These are phyloP conservation scores for Tillandsia leiboldiana DNA, from an alignment of 176 grass and related monocot genomes.

Conservation along the genomic window DNA sequence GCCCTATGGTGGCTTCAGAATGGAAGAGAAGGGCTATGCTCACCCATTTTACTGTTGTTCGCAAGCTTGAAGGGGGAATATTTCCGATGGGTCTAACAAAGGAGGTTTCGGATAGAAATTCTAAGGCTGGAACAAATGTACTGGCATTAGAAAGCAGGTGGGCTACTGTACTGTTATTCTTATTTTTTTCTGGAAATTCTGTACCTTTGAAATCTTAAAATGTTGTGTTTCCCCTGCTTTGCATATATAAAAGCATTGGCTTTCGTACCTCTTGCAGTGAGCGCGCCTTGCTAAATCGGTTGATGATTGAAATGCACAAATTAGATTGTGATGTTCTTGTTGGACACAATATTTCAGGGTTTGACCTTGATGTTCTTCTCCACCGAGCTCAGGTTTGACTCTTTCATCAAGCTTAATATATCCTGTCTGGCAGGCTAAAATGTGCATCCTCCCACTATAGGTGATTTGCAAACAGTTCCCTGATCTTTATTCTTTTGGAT, in stretches of 20 bases:
- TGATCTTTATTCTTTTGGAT: too few relatives aligned
- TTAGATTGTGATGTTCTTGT: constrained; percentile 91
- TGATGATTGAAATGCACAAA: constrained; percentile 93
- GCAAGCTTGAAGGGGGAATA: constrained; percentile 85
- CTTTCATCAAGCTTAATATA: not conserved
- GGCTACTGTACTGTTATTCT: not conserved
- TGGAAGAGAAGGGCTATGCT: constrained; percentile 55
- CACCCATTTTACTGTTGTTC: constrained; percentile 85
- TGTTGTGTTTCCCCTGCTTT: constrained; percentile 12
- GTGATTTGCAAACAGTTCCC: too few relatives aligned
- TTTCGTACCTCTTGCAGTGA: constrained; percentile 47
- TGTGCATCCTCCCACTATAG: not conserved
- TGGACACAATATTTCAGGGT: constrained; percentile 97
- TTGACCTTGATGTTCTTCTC: constrained; percentile 90
- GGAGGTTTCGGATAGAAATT: constrained; percentile 69
- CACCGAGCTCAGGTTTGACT: constrained; percentile 74
- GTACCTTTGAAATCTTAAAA: constrained; percentile 4
- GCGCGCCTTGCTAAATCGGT: constrained; percentile 88
- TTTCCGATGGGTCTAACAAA: constrained; percentile 83
- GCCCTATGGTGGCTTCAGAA: constrained; percentile 68
- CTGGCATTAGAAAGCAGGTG: constrained; percentile 83
- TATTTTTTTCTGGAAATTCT: constrained; percentile 4
- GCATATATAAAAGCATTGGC: constrained; percentile 2
- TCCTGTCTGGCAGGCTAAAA: not conserved
- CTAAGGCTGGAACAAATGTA: constrained; percentile 53